phyloP scores from a whole-genome alignment of 805 yeast genomes.

The Cyberlindnera petersonii region DNA sequence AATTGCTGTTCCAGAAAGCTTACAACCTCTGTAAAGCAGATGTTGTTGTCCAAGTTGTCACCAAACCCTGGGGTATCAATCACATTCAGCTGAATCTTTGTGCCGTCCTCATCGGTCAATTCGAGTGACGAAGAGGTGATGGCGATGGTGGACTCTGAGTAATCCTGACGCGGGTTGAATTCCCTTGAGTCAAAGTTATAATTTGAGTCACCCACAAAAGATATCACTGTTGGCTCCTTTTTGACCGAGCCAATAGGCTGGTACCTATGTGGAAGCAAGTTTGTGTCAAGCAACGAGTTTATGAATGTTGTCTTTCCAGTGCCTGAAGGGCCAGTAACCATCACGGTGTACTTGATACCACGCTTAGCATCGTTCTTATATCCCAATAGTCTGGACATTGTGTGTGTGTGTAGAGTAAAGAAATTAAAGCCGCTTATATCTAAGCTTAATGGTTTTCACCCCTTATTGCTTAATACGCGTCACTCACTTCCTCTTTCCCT shows the following conservation, averaged over 20 bases:
- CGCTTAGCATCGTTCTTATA: constrained; percentile 66
- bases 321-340: constrained; percentile 71
- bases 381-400: constrained; percentile 28
- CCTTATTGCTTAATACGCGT: too few species aligned
- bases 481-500: too few species aligned
- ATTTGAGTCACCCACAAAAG: constrained; percentile 20
- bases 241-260: constrained; percentile 33
- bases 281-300: constrained; percentile 61
- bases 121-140: constrained; percentile 64
- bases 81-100: constrained; percentile 51
- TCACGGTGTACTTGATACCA: constrained; percentile 68
- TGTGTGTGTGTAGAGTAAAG: neutral
- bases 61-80: constrained; percentile 84
- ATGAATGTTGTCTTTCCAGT: constrained; percentile 77
- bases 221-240: constrained; percentile 26
- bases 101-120: constrained; percentile 56
- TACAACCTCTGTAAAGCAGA: constrained; percentile 64
- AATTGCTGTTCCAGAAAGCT: constrained; percentile 72
- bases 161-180: constrained; percentile 56
- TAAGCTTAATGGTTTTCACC: too few species aligned
- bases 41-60: constrained; percentile 58
- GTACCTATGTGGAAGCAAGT: constrained; percentile 57
- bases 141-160: constrained; percentile 71
- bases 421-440: neutral
- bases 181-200: constrained; percentile 55